Percentiles rank a stretch among this genome's conserved stretches.
Conservation (phyloP, 345 rosid genomes). For the Eucalyptus camaldulensis region DNA sequence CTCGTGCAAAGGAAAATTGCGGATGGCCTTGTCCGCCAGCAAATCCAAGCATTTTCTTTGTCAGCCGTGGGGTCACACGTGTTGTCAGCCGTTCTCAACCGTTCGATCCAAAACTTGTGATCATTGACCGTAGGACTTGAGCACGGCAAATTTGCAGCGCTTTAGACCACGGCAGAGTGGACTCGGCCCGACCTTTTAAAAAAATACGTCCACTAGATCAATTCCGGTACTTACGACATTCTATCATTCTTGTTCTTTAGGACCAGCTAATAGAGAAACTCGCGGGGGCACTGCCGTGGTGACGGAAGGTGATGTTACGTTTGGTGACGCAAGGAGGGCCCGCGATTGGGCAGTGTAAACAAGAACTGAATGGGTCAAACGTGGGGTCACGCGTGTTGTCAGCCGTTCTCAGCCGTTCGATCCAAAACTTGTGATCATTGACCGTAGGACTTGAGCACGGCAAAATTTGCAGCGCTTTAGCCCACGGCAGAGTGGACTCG, state of each 20-base stretch:
- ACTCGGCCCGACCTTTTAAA: not conserved
- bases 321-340: not conserved
- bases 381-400: too few species aligned
- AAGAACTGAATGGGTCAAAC: not conserved
- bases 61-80: not conserved
- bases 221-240: not conserved
- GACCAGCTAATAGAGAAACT: not conserved
- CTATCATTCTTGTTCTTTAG: not conserved
- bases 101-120: not conserved
- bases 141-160: not conserved
- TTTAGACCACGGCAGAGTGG: not conserved
- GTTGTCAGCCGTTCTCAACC: not conserved
- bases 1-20: not conserved
- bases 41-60: not conserved
- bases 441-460: not conserved
- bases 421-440: not conserved
- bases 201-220: not conserved
- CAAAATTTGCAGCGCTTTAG: not conserved
- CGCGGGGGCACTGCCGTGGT: not conserved
- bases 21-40: not conserved
- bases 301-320: not conserved
- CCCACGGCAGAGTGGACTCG: not conserved
- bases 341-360: not conserved
- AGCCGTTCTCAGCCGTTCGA: not conserved
- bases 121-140: too few species aligned